Evolutionary conservation across 2,329 filamentous ascomycete species (phyloP).

Genomic region (Aspergillus fumigatiaffinis): DNA sequence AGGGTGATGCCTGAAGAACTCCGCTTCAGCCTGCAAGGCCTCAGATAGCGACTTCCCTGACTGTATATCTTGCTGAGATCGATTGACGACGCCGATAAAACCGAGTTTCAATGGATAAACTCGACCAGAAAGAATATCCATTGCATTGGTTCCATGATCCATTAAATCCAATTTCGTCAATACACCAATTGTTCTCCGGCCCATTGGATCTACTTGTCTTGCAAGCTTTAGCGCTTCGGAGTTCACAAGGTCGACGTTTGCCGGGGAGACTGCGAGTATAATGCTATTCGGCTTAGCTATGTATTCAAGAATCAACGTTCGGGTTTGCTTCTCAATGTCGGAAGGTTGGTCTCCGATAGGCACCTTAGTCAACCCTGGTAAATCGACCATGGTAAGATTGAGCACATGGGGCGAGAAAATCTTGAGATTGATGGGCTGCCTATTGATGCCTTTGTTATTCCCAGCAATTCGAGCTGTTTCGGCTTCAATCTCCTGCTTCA

Average conservation of each 20-base stretch:
- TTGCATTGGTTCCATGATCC: constrained; percentile 96
- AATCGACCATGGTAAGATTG: constrained; percentile 91
- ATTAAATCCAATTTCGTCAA: constrained; percentile 96
- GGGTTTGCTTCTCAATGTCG: constrained; percentile 98
- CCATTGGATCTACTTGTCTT: constrained; percentile 91
- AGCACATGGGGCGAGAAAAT: constrained; percentile 97
- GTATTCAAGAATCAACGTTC: constrained; percentile 94
- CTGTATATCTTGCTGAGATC: constrained; percentile 97
- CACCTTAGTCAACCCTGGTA: constrained; percentile 95
- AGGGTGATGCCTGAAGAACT: constrained; percentile 96
- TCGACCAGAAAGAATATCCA: constrained; percentile 94
- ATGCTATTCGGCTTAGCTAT: constrained; percentile 99
- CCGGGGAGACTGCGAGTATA: constrained; percentile 90
- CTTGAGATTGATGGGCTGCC: constrained; percentile 96
- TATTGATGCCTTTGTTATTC: constrained; percentile 97
- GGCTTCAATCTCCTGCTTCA: constrained; percentile 94
- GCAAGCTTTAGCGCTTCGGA: constrained; percentile 96
- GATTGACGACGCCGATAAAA: constrained; percentile 96
- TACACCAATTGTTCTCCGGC: constrained; percentile 91
- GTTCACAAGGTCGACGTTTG: constrained; percentile 97
- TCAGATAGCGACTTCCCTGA: constrained; percentile 92
- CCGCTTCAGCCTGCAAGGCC: constrained; percentile 80
- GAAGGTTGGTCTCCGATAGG: constrained; percentile 96
- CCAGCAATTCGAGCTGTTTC: constrained; percentile 93
- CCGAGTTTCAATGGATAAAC: constrained; percentile 96